Percentiles rank a stretch among this genome's conserved stretches.
Conservation (phyloP, 768 basidiomycete genomes). For the Trametes villosa region DNA sequence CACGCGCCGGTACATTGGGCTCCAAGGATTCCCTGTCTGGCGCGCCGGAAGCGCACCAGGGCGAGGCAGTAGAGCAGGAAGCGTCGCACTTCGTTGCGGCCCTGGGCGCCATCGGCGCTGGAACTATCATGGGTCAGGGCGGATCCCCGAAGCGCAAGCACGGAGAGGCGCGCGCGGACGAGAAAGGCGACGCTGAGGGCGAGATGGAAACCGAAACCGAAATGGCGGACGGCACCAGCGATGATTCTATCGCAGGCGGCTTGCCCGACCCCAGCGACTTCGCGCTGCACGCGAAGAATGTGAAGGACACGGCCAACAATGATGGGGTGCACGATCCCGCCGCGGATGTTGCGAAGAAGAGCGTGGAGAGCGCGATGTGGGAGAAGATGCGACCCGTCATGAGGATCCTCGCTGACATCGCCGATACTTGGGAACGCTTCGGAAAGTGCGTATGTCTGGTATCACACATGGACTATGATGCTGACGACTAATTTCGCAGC, state of each 20-base stretch:
- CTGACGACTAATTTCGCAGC: conserved; percentile 22
- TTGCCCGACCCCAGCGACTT: conserved; percentile 38
- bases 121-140: conserved; percentile 34
- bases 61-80: conserved; percentile 46
- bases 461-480: too few species aligned
- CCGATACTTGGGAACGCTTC: conserved; percentile 47
- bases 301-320: conserved; percentile 27
- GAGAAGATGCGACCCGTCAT: conserved; percentile 40
- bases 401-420: conserved; percentile 38
- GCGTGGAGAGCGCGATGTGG: conserved; percentile 38
- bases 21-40: conserved; percentile 39
- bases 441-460: conserved; percentile 32
- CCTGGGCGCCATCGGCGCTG: conserved; percentile 37
- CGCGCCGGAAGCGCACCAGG: conserved; percentile 40
- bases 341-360: conserved; percentile 35
- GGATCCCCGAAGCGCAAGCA: conserved; percentile 23
- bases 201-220: conserved; percentile 29
- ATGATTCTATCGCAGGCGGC: conserved; percentile 24
- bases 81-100: conserved; percentile 41
- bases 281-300: conserved; percentile 35
- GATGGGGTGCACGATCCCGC: conserved; percentile 32
- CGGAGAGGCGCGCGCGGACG: conserved; percentile 27
- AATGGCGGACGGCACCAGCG: conserved; percentile 25
- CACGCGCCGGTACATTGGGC: conserved; percentile 38
- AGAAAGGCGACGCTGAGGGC: conserved; percentile 24